Evolutionary conservation across 116 monocot genomes (phyloP), one percentile per base, ranked within the genome.

Genomic region (Phalaenopsis hybrid): DNA sequence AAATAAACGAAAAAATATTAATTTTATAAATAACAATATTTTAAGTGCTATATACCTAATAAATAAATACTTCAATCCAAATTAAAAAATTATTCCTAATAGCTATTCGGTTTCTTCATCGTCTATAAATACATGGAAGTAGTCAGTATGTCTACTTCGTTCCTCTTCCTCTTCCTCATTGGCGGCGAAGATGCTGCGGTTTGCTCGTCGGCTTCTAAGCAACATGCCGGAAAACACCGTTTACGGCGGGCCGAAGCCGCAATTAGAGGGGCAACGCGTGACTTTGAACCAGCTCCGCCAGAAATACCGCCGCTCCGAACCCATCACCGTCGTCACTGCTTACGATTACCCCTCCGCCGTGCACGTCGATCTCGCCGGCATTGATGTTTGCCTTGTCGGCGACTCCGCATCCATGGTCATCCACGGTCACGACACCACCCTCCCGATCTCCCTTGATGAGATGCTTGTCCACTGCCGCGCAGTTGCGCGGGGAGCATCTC

Each of bases 371-470:
- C 43, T 23, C 20, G 94, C 94, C 23, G 92, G 94, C 12, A 89
- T 97, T 76, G 94, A 97, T 70, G 81, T 94, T 44, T 91, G 91
- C 81, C 93, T 97, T 65, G 97, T 97, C n/a, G 97, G 97, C 1
- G 97, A 97, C 78, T 97, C 97, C 25, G 97, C 97, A 63, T 89
- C 97, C 85, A 97, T 97, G 97, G 97, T 97, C 43, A 91, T 97
- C 77, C 97, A 97, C 85, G 94, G 97, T 79, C 92, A 97, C 83
- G 97, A 97, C 86, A 97, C 97, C 59, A 94, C 97, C 57, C 92
- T 94, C 49, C 97, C 93, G 25, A 89, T 97, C 86, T 65, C 97
- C 57, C 91, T 97, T 57, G 94, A 94, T 59, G 81, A 90, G 86
- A 97, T 97, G 97, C 90, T 97, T 49, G 81, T 81, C 46, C 97